A percentile compares a stretch with the other conserved stretches of the same genome.
phyloP scores from a whole-genome alignment of 176 grass and related monocot species.

The Ampelocalamus luodianensis region DNA sequence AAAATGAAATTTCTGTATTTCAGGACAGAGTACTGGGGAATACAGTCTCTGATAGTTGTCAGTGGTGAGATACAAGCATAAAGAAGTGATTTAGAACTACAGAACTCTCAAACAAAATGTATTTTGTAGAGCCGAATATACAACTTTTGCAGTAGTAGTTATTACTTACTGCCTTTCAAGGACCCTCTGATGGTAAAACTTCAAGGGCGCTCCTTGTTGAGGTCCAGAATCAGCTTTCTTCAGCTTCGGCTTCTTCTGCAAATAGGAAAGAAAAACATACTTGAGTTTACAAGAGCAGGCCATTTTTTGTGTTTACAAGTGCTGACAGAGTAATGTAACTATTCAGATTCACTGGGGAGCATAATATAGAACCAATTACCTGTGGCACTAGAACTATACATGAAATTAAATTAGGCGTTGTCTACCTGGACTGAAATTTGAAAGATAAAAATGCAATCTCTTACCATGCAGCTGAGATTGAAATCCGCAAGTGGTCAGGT shows the following conservation, averaged over 20 bases:
- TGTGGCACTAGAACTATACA: neutral
- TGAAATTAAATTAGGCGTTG: neutral
- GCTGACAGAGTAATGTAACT: neutral
- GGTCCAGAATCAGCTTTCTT: constrained; percentile 1
- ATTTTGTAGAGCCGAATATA: neutral
- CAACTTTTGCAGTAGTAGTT: constrained; percentile 1
- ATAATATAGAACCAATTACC: neutral
- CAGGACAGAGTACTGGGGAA: neutral
- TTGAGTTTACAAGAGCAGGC: constrained; percentile 24
- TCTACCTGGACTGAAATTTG: neutral
- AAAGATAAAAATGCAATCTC: neutral
- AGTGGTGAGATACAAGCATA: neutral
- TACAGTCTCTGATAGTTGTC: neutral
- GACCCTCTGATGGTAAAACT: constrained; percentile 6
- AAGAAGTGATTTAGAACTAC: neutral
- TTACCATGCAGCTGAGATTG: constrained; percentile 62
- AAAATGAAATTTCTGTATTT: neutral
- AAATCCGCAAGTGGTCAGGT: constrained; percentile 82
- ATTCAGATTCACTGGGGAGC: neutral
- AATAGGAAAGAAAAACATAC: neutral
- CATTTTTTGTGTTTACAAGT: neutral
- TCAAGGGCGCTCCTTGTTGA: neutral
- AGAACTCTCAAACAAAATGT: neutral
- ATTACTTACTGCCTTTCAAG: neutral
- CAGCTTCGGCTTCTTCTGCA: constrained; percentile 37